These are phyloP conservation scores for Apostasia shenzhenica DNA, from an alignment of 106 monocot species.

Conservation along the genomic window DNA sequence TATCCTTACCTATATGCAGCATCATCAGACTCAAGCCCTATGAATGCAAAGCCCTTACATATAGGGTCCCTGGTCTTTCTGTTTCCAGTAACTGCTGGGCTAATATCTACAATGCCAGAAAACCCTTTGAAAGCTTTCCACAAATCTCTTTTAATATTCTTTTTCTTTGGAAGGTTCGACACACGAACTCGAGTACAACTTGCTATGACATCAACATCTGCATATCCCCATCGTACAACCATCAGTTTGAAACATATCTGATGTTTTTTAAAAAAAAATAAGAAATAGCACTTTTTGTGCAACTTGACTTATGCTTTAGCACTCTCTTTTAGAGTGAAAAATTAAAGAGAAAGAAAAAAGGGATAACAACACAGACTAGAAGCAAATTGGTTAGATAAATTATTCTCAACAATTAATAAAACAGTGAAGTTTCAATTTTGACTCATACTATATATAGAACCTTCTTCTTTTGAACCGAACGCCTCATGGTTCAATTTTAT, in stretches of 20 bases:
- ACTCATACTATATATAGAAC: no score
- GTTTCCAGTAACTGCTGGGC: slow-evolving; percentile 66
- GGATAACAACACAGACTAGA: no score
- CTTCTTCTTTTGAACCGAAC: no score
- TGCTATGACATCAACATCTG: slow-evolving; percentile 27
- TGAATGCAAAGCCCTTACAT: slow-evolving; percentile 91
- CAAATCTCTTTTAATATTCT: slow-evolving; percentile 83
- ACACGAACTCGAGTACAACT: slow-evolving; percentile 49
- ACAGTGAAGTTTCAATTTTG: no score
- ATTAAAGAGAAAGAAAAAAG: no score
- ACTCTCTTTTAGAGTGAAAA: no score
- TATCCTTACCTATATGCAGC: slow-evolving; percentile 62
- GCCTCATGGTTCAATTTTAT: no score
- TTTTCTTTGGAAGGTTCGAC: slow-evolving; percentile 84
- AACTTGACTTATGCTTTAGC: no score
- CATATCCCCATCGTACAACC: slow-evolving; percentile 10
- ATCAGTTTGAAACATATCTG: slow-evolving; percentile 6
- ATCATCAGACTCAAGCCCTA: slow-evolving; percentile 52
- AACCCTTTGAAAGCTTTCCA: slow-evolving; percentile 66
- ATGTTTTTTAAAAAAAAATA: background rate
- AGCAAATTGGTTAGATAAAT: no score
- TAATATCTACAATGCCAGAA: slow-evolving; percentile 58
- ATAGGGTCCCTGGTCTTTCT: slow-evolving; percentile 94
- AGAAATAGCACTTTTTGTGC: background rate
- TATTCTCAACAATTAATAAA: no score